Base-by-base conservation (phyloP, 371 early-diverging fungal genomes). In the Mucor ambiguus region DNA sequence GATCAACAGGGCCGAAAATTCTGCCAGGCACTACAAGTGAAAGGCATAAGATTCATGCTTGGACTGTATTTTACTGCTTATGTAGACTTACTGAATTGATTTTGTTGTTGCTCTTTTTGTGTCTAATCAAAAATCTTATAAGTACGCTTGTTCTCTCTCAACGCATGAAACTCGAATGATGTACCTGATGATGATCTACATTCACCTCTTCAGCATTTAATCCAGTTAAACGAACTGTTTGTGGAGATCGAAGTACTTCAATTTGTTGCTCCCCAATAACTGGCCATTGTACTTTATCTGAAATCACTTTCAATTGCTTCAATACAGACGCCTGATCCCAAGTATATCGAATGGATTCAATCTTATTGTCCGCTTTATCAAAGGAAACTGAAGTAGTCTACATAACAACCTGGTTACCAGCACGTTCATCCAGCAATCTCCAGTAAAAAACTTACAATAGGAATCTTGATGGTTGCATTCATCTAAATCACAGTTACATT, bases 251-350 rank as follows among this genome's bases (percentile, higher is more conserved):
- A 26, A 80, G 62, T 6, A 64, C 65, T 52, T 75, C 74, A 2
- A 71, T 67, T 61, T 78, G 73, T 28, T 77, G 74, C n/a, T 67
- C 65, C 44, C 77, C 80, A 24, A 61, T 65, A 41, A 80, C 73
- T 20, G 83, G 83, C 75, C 76, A 76, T 16, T 72, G 64, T 44
- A 66, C 56, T 33, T 69, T 70, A 49, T 72, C 64, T 32, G 74
- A 58, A 14, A 82, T 76, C 0, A 82, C 70, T 1, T 70, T 69
- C 5, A 82, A 37, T 54, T 82, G 83, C 43, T 76, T 76, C 52
- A 82, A 67, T 22, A 82, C 73, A 14, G 71, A 74, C 3, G 80
- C 83, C 63, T 82, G 83, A 55, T 82, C 83, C 83, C 83, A 82
- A 58, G 69, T 69, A 32, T 78, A 69, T 6, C 79, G 77, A 58